These are phyloP conservation scores for Suillus variegatus DNA, from an alignment of 768 basidiomycete species.

Conservation along the genomic window DNA sequence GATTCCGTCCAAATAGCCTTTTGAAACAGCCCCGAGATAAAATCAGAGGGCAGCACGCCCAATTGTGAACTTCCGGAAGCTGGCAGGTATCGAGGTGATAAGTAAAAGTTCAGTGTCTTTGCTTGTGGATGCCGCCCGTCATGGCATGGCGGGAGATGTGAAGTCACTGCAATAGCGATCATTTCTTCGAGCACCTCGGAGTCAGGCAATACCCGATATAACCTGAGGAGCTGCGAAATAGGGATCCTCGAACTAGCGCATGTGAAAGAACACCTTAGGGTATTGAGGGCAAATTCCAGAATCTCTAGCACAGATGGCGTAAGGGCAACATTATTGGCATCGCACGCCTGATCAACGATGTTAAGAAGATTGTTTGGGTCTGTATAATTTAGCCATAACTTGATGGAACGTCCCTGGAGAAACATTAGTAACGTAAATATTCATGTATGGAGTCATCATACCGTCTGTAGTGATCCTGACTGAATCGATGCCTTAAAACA, in stretches of 20 bases:
- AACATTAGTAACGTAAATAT: neutral
- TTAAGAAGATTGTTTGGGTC: conserved; percentile 40
- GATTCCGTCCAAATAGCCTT: conserved; percentile 45
- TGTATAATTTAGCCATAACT: conserved; percentile 61
- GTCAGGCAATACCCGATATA: conserved; percentile 37
- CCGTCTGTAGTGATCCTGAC: neutral
- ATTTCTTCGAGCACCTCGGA: conserved; percentile 46
- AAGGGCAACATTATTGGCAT: conserved; percentile 5
- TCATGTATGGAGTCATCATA: neutral
- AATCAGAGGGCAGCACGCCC: conserved; percentile 20
- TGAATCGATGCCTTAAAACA: neutral
- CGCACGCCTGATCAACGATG: conserved; percentile 39
- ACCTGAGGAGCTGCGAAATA: conserved; percentile 39
- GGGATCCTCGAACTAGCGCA: conserved; percentile 18
- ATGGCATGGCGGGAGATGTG: conserved; percentile 31
- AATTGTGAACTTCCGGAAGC: conserved; percentile 5
- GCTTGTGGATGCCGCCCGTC: conserved; percentile 23
- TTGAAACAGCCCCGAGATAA: conserved; percentile 38
- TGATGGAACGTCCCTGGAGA: conserved; percentile 16
- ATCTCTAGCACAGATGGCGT: conserved; percentile 32
- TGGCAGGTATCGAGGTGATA: neutral
- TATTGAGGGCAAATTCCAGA: conserved; percentile 39
- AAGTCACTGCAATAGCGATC: conserved; percentile 43
- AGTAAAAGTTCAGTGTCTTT: conserved; percentile 10
- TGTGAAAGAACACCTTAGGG: conserved; percentile 19